Evolutionary conservation across 352 stramenopile species (phyloP).

Genomic region (Plasmopara muralis): DNA sequence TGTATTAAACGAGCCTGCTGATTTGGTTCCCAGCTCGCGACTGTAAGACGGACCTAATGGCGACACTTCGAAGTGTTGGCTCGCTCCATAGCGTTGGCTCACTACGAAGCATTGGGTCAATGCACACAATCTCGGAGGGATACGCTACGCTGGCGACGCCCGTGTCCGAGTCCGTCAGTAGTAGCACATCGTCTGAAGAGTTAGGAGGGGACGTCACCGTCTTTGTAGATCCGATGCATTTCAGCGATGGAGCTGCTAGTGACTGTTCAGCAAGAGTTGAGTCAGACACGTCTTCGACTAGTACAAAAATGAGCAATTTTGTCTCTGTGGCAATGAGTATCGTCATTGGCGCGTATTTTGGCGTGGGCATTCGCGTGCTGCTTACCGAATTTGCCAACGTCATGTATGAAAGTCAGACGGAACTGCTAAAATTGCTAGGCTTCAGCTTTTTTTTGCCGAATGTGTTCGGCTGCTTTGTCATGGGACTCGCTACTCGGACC

Average conservation of each 20-base stretch:
- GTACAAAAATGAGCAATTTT: constrained; percentile 23
- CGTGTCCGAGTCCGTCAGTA: constrained; percentile 9
- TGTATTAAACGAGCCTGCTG: constrained; percentile 8
- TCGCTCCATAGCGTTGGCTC: constrained; percentile 8
- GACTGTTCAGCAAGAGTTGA: constrained; percentile 4
- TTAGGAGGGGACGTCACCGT: constrained; percentile 12
- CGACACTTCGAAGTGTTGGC: constrained; percentile 10
- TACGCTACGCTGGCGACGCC: constrained; percentile 29
- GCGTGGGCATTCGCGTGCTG: constrained; percentile 41
- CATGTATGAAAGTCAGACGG: constrained; percentile 30
- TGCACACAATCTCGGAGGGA: constrained; percentile 45
- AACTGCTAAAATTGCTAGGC: constrained; percentile 45
- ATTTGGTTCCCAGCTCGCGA: neutral
- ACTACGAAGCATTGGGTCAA: constrained; percentile 9
- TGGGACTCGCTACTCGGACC: constrained; percentile 38
- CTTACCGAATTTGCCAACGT: constrained; percentile 39
- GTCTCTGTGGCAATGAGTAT: constrained; percentile 34
- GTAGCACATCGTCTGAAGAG: constrained; percentile 32
- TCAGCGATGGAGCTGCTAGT: constrained; percentile 8
- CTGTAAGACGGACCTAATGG: constrained; percentile 7
- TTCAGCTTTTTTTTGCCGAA: constrained; percentile 54
- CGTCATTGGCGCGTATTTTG: constrained; percentile 39
- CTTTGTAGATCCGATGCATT: constrained; percentile 12
- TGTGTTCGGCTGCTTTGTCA: constrained; percentile 55
- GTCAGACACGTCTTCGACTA: constrained; percentile 2